Evolutionary conservation across 2,329 filamentous ascomycete genomes (phyloP).

Genomic region (Fusarium transvaalense): DNA sequence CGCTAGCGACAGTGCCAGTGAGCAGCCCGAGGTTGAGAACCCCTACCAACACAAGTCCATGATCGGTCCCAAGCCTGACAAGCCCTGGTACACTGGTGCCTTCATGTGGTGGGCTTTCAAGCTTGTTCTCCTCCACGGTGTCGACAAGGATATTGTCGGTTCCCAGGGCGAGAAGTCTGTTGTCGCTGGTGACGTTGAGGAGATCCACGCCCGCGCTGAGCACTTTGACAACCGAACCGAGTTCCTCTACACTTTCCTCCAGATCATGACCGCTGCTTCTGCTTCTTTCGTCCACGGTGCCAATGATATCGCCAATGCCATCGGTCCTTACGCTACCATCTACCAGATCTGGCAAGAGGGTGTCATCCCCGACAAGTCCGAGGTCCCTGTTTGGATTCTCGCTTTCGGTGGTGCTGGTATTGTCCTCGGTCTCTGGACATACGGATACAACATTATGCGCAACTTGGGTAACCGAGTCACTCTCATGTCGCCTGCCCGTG

Average conservation of each 20-base stretch:
- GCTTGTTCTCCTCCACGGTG: conserved; percentile 61
- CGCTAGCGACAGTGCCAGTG: conserved; percentile 59
- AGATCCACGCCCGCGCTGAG: conserved; percentile 66
- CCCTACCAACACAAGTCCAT: conserved; percentile 49
- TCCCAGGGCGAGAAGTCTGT: conserved; percentile 55
- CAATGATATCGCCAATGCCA: conserved; percentile 74
- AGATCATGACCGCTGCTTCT: conserved; percentile 71
- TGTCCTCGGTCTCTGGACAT: conserved; percentile 69
- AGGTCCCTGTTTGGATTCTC: conserved; percentile 72
- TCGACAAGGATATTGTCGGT: conserved; percentile 58
- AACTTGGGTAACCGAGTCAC: conserved; percentile 73
- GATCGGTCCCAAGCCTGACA: conserved; percentile 57
- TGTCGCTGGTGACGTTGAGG: conserved; percentile 65
- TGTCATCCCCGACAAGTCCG: conserved; percentile 55
- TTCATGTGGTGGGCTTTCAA: conserved; percentile 62
- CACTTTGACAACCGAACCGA: conserved; percentile 74
- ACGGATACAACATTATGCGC: conserved; percentile 75
- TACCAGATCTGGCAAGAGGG: conserved; percentile 70
- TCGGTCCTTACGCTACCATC: conserved; percentile 73
- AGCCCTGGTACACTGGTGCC: conserved; percentile 57
- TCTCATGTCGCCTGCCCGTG: conserved; percentile 70
- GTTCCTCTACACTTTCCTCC: conserved; percentile 71
- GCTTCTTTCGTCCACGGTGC: conserved; percentile 75
- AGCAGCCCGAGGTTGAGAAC: conserved; percentile 65
- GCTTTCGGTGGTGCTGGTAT: conserved; percentile 65